These are phyloP conservation scores for Conringia planisiliqua DNA, from an alignment of 345 rosid genomes.

Conservation along the genomic window DNA sequence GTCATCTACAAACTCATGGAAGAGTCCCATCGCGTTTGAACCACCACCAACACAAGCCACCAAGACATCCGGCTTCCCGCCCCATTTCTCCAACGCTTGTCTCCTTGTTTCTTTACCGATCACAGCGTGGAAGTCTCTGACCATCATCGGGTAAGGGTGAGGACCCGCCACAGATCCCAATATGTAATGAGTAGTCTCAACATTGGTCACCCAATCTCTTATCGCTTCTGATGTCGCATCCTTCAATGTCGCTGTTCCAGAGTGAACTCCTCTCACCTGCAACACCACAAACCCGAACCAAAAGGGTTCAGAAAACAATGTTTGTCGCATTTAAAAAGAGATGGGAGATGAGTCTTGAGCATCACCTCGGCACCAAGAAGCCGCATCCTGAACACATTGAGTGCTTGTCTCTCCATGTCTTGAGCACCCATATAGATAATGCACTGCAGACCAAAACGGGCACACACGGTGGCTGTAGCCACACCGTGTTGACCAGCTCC, in stretches of 20 bases:
- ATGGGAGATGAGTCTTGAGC: not conserved
- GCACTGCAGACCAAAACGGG: conserved; percentile 78
- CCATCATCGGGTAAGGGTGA: conserved; percentile 98
- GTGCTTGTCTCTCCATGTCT: conserved; percentile 92
- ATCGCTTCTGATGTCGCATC: conserved; percentile 77
- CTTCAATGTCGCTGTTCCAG: conserved; percentile 72
- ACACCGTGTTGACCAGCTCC: conserved; percentile 99
- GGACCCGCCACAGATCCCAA: conserved; percentile 97
- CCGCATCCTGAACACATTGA: conserved; percentile 88
- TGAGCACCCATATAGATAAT: conserved; percentile 92
- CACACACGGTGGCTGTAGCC: conserved; percentile 94
- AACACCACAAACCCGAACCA: not conserved
- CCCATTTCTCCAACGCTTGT: conserved; percentile 93
- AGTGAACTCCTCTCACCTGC: conserved; percentile 67
- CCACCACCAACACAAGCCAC: conserved; percentile 97
- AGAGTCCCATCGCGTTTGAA: conserved; percentile 92
- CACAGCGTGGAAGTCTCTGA: conserved; percentile 87
- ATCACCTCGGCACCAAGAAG: conserved; percentile 89
- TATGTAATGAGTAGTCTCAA: conserved; percentile 94
- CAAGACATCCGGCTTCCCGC: conserved; percentile 88
- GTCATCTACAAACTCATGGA: conserved; percentile 85
- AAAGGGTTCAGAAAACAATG: not conserved
- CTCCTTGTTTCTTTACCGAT: conserved; percentile 86
- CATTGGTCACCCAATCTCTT: conserved; percentile 93
- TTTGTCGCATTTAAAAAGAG: not conserved